Percentiles rank a stretch among this genome's conserved stretches.
These are phyloP conservation scores for Exophiala phaeomuriformis DNA, from an alignment of 2,329 filamentous ascomycete genomes.

Conservation along the genomic window DNA sequence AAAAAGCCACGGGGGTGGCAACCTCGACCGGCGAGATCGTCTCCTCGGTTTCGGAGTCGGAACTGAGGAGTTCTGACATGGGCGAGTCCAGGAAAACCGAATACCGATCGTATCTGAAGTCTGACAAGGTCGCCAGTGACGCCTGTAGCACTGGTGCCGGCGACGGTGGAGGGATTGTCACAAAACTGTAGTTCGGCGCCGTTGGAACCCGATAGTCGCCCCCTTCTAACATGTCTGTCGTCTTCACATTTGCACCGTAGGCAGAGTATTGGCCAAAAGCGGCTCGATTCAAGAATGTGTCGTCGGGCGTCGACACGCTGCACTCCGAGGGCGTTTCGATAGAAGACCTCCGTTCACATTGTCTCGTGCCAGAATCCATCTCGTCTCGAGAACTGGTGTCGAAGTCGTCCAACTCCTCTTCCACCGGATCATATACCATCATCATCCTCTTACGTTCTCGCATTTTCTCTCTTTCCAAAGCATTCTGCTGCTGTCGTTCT, in stretches of 20 bases:
- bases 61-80: conserved; percentile 9
- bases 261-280: conserved; percentile 4
- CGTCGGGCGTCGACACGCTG: conserved; percentile 17
- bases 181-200: conserved; percentile 8
- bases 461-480: conserved; percentile 7
- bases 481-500: conserved; percentile 18
- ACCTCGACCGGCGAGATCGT: conserved; percentile 23
- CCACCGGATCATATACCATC: conserved; percentile 10
- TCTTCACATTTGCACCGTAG: background rate
- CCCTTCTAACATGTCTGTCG: conserved; percentile 12
- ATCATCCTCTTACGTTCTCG: conserved; percentile 16
- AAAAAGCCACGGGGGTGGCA: conserved; percentile 23
- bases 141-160: conserved; percentile 17
- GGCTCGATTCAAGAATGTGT: conserved; percentile 2
- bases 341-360: conserved; percentile 18
- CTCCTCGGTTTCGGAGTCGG: conserved; percentile 16
- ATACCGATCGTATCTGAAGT: conserved; percentile 24
- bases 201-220: conserved; percentile 5
- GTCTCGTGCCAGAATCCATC: conserved; percentile 2
- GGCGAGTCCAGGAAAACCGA: conserved; percentile 17
- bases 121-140: conserved; percentile 19
- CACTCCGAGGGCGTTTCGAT: conserved; percentile 18
- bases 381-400: conserved; percentile 1
- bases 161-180: conserved; percentile 12
- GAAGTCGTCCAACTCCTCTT: conserved; percentile 1